Conservation (phyloP, 192 early-diverging fungal species). For the Podila minutissima region DNA sequence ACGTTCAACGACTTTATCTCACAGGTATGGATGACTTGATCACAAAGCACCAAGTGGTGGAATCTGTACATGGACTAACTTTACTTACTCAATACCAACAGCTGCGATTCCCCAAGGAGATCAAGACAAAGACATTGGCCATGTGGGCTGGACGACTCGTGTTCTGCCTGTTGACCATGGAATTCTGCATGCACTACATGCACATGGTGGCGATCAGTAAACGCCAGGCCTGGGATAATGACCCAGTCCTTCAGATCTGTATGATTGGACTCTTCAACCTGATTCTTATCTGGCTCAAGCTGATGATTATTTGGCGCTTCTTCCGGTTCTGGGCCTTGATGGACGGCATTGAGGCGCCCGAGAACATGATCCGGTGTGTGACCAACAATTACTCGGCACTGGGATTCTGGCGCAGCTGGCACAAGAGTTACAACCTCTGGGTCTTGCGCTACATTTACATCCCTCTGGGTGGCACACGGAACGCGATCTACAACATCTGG, state of each 20-base stretch:
- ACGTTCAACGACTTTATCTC: conserved; percentile 93
- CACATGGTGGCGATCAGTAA: conserved; percentile 94
- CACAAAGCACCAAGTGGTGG: neutral
- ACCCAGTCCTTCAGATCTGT: conserved; percentile 81
- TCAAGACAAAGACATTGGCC: conserved; percentile 34
- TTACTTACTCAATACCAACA: conserved; percentile 10
- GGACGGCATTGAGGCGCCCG: conserved; percentile 89
- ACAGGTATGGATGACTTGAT: conserved; percentile 63
- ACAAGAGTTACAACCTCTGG: conserved; percentile 94
- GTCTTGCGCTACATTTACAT: conserved; percentile 90
- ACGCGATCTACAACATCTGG: conserved; percentile 81
- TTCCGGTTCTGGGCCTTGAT: conserved; percentile 95
- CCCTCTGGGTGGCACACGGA: conserved; percentile 85
- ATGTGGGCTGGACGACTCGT: conserved; percentile 81
- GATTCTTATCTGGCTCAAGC: conserved; percentile 91
- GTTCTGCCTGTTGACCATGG: conserved; percentile 78
- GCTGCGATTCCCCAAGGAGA: conserved; percentile 64
- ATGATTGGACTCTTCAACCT: conserved; percentile 92
- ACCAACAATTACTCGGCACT: conserved; percentile 94
- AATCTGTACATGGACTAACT: neutral
- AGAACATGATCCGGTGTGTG: conserved; percentile 99
- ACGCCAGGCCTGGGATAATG: conserved; percentile 85
- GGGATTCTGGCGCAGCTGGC: conserved; percentile 98
- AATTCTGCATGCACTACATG: conserved; percentile 85
- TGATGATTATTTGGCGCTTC: conserved; percentile 97